Conservation (phyloP, 1,284 basidiomycete species). For the Pholiota adiposa region DNA sequence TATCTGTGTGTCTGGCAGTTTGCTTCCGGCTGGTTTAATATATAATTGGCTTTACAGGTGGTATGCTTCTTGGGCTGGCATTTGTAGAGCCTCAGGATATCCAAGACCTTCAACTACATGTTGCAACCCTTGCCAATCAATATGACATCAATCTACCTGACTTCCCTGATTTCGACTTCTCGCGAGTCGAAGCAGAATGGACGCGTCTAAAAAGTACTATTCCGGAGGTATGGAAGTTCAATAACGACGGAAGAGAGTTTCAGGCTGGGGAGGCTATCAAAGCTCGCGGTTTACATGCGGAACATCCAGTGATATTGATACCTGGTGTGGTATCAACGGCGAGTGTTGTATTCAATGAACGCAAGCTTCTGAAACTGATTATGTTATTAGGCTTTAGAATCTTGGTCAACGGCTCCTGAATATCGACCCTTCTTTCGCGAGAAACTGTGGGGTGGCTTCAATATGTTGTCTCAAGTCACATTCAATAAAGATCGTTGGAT, state of each 20-base stretch:
- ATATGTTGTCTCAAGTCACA: slow-evolving; percentile 86
- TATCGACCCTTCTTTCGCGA: slow-evolving; percentile 83
- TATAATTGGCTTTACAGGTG: slow-evolving; percentile 48
- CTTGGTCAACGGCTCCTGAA: slow-evolving; percentile 84
- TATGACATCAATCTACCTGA: slow-evolving; percentile 61
- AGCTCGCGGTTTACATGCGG: slow-evolving; percentile 67
- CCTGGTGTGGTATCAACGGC: slow-evolving; percentile 84
- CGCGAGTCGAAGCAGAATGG: slow-evolving; percentile 73
- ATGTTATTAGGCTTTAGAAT: slow-evolving; percentile 68
- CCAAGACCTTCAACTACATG: slow-evolving; percentile 55
- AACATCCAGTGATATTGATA: slow-evolving; percentile 81
- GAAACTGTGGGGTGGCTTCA: slow-evolving; percentile 86
- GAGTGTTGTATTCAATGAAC: slow-evolving; percentile 24
- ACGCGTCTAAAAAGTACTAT: slow-evolving; percentile 62
- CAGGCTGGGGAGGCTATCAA: slow-evolving; percentile 78
- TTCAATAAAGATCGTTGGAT: slow-evolving; percentile 88
- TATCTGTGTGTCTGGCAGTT: slow-evolving; percentile 31
- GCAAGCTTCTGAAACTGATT: neutral
- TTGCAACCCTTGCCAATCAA: slow-evolving; percentile 58
- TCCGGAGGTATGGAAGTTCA: slow-evolving; percentile 81
- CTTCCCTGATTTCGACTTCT: slow-evolving; percentile 64
- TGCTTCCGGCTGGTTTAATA: slow-evolving; percentile 9
- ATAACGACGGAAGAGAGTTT: slow-evolving; percentile 84
- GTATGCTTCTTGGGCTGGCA: slow-evolving; percentile 61
- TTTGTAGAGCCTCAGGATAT: slow-evolving; percentile 67